Evolutionary conservation across 345 rosid genomes (phyloP), one percentile per base, ranked within the genome.

Genomic region (Euphorbia pulcherrima): DNA sequence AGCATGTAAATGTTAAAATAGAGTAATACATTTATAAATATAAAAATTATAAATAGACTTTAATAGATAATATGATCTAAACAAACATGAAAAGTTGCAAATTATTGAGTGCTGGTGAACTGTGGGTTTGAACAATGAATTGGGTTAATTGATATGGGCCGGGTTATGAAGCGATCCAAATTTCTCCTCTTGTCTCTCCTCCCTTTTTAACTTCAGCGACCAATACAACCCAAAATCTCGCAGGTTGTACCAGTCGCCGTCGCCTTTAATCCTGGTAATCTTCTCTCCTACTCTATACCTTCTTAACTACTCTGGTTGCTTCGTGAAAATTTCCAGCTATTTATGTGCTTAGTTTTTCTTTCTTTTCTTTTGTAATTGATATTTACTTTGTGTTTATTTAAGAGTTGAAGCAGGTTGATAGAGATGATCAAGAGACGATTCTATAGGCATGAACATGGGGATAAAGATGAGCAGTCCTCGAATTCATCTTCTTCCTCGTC

Each of bases 401-500:
- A 27, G n/a, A 8, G 20, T 56, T 68, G 56, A 23, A 35, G 28
- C 16, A 44, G 64, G 60, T 44, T 44, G 10, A 27, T 14, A 27
- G 16, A 39, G 24, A 92, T 90, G 98, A 88, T 90, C 69, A 92
- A 90, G 88, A 86, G 98, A 75, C 63, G 88, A 63, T 90, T 84
- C 74, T 92, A 82, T 73, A 90, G 74, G 79, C 77, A 75, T 64
- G 98, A 92, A 54, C 93, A 84, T 65, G 96, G 83, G 61, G 97
- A 87, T 60, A 74, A 71, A 65, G 85, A 90, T 60, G 83, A 74
- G 60, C 84, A 80, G 9, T 76, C 79, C n/a, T 82, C 85, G 8
- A 89, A 72, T 51, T 85, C 95, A 3, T 88, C 86, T 62, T 86
- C 89, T 1, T 89, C 88, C 0, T 62, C 73, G 64, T 85, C 90